Conservation (phyloP, 345 rosid species). For the Eucalyptus erythrocorys region DNA sequence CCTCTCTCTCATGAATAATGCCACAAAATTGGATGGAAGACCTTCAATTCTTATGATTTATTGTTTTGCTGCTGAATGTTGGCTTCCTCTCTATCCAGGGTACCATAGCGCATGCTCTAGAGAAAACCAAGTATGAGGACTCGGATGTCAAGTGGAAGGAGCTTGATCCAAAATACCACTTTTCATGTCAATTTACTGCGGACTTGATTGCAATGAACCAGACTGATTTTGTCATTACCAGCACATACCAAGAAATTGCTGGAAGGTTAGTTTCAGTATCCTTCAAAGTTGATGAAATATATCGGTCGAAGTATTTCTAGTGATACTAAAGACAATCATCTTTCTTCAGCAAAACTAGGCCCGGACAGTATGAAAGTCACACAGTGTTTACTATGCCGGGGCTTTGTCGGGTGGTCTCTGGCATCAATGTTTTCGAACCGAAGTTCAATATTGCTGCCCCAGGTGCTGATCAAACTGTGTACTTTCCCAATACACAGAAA, state of each 20-base stretch:
- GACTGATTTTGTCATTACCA: slow-evolving; percentile 76
- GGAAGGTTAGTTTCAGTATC: slow-evolving; percentile 48
- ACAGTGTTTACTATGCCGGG: slow-evolving; percentile 85
- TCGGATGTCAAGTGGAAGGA: slow-evolving; percentile 91
- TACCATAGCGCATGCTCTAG: slow-evolving; percentile 90
- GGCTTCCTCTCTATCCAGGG: slow-evolving; percentile 17
- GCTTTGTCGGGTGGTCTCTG: slow-evolving; percentile 72
- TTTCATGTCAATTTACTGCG: slow-evolving; percentile 92
- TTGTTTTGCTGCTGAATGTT: background rate
- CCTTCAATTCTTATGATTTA: background rate
- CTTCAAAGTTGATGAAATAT: background rate
- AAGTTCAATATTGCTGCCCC: slow-evolving; percentile 94
- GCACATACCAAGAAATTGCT: slow-evolving; percentile 95
- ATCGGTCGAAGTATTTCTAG: background rate
- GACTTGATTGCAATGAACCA: slow-evolving; percentile 78
- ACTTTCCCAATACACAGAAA: slow-evolving; percentile 62
- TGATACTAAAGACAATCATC: background rate
- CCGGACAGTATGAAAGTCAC: slow-evolving; percentile 95
- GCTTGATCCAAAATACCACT: slow-evolving; percentile 74
- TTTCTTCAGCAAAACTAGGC: slow-evolving; percentile 47
- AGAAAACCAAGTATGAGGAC: slow-evolving; percentile 88
- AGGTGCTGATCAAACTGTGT: slow-evolving; percentile 94
- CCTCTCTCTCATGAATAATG: background rate
- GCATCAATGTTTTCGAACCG: slow-evolving; percentile 83
- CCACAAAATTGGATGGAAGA: background rate